Base-by-base conservation (phyloP, 2,329 filamentous ascomycete genomes). In the Pestalotiopsis sp. region DNA sequence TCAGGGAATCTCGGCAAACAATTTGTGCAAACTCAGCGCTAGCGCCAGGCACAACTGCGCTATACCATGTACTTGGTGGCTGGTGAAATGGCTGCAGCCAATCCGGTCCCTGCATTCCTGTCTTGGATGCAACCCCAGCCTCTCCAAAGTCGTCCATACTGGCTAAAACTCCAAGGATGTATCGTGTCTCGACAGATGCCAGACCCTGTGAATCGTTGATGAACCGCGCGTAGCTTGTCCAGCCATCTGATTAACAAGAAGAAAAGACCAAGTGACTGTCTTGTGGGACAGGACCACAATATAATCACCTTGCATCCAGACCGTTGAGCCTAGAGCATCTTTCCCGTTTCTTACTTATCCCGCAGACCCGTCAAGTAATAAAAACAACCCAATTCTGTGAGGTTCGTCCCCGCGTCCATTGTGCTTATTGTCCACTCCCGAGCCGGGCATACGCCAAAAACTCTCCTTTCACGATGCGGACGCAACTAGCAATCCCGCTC, bases 381-480 rank as follows among this genome's bases (percentile, higher is more conserved):
- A 40, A 25, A 63, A 41, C 38, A 27, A 66, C 27, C 49, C 52
- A 59, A 41, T 1, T 52, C 31, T 58, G 61, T 13, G 20, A 59
- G 56, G 63, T 63, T 58, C 65, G 38, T 66, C 40, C 23, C 49
- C 31, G 58, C 49, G 7, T 52, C 14, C 59, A 61, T 20, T 36
- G n/a, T 62, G 57, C 31, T 17, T 36, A 36, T 20, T 36, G 31
- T 36, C 40, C 41, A 31, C 36, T 58, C 52, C 25, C 52, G 36
- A 41, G n/a, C 17, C 62, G 14, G 31, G 31, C 25, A 36, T 36
- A 36, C 31, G 31, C 31, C 31, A n/a, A 52, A 52, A 52, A 52
- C 45, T 60, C 57, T 38, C 58, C 62, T 36, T 31, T 66, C 74
- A 79, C 75, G 68, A 81, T 81, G 79, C 77, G 74, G 70, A 65